Conservation (phyloP, 768 basidiomycete genomes). For the Russula dissimulans region DNA sequence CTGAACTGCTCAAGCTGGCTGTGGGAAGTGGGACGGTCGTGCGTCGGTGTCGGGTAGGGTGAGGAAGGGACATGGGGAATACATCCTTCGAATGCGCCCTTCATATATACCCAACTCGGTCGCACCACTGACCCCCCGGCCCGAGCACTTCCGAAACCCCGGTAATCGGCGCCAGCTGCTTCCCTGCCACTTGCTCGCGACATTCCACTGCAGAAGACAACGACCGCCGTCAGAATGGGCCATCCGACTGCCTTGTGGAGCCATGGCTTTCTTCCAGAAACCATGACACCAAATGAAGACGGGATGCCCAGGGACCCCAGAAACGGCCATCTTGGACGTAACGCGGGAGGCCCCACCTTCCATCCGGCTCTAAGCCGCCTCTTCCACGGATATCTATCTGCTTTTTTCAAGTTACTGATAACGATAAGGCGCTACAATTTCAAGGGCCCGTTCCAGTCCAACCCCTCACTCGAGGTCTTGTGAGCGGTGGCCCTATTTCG, state of each 20-base stretch:
- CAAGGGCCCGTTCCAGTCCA: not conserved
- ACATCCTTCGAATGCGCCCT: not conserved
- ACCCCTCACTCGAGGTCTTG: not conserved
- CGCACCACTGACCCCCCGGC: too few relatives aligned
- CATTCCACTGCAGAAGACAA: constrained; percentile 2
- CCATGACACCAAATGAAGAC: not conserved
- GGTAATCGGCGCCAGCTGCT: not conserved
- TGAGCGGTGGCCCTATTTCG: not conserved
- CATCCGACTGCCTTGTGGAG: not conserved
- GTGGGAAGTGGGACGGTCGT: constrained; percentile 4
- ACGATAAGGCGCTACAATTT: not conserved
- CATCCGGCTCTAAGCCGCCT: too few relatives aligned
- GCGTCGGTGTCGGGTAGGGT: constrained; percentile 17
- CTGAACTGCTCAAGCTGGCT: constrained; percentile 16
- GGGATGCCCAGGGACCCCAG: not conserved
- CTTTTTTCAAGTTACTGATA: not conserved
- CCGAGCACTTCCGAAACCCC: not conserved
- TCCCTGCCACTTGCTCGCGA: not conserved
- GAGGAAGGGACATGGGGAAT: constrained; percentile 19
- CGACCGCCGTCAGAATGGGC: too few relatives aligned
- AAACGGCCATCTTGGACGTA: not conserved
- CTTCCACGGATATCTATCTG: too few relatives aligned
- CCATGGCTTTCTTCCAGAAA: too few relatives aligned
- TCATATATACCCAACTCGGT: not conserved
- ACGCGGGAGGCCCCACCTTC: not conserved